A percentile compares a stretch with the other conserved stretches of the same genome.
Conservation (phyloP, 345 rosid genomes). For the Aquilaria sinensis region DNA sequence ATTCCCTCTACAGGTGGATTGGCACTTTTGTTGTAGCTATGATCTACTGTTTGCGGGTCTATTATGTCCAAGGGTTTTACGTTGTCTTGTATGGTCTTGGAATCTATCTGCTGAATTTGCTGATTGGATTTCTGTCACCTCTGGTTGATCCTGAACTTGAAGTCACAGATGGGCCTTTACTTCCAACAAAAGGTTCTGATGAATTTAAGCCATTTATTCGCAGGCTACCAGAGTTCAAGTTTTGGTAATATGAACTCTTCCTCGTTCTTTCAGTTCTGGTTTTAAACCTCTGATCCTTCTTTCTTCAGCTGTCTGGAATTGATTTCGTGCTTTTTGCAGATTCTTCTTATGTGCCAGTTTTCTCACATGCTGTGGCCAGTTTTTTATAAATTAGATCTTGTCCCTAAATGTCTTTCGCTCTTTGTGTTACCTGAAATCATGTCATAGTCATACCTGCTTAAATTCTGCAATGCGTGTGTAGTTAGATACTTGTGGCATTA, state of each 20-base stretch:
- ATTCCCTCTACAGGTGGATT: conserved; percentile 63
- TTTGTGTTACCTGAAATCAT: too few relatives aligned
- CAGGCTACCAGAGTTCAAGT: conserved; percentile 84
- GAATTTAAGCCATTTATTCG: conserved; percentile 93
- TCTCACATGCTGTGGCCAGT: too few relatives aligned
- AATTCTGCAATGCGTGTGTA: too few relatives aligned
- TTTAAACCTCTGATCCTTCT: too few relatives aligned
- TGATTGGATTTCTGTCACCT: conserved; percentile 84
- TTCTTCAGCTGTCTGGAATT: too few relatives aligned
- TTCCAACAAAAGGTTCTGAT: conserved; percentile 86
- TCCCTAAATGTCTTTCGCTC: too few relatives aligned
- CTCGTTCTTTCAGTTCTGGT: too few relatives aligned
- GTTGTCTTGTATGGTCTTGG: conserved; percentile 79
- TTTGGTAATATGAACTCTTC: conserved; percentile 47
- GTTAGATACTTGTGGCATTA: too few relatives aligned
- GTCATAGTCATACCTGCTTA: too few relatives aligned
- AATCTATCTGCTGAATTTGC: conserved; percentile 68
- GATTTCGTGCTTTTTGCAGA: background rate
- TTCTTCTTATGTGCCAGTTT: background rate
- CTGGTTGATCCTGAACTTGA: conserved; percentile 76
- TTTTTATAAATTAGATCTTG: too few relatives aligned
- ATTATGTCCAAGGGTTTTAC: conserved; percentile 70
- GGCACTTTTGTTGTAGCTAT: conserved; percentile 44
- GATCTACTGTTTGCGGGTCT: conserved; percentile 59
- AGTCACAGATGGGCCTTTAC: conserved; percentile 51